Evolutionary conservation across 2,329 filamentous ascomycete genomes (phyloP).

Genomic region (Mollisia scopiformis): DNA sequence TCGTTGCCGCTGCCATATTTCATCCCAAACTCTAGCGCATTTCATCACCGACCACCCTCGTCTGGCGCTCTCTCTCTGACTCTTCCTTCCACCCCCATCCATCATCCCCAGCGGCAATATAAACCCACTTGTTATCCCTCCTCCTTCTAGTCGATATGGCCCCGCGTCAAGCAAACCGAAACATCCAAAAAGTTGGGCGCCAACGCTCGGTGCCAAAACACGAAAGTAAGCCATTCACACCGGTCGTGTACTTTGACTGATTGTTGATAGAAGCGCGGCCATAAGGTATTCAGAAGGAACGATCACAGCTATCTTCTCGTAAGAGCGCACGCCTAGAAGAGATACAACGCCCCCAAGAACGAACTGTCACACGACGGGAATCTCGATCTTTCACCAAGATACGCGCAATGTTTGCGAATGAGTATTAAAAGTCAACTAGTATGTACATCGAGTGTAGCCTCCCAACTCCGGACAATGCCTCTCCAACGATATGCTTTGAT

Average conservation of each 20-base stretch:
- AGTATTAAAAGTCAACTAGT: no score
- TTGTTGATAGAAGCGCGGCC: constrained; percentile 25
- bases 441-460: no score
- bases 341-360: no score
- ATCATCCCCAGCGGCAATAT: constrained; percentile 20
- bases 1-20: constrained; percentile 15
- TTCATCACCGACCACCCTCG: constrained; percentile 19
- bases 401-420: no score
- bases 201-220: constrained; percentile 27
- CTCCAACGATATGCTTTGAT: no score
- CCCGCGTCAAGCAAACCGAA: constrained; percentile 28
- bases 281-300: constrained; percentile 29
- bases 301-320: no score
- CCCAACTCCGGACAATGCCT: no score
- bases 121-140: constrained; percentile 23
- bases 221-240: constrained; percentile 23
- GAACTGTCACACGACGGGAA: no score
- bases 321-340: constrained; percentile 19
- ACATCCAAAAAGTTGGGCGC: constrained; percentile 25
- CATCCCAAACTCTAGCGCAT: constrained; percentile 20
- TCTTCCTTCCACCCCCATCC: constrained; percentile 7
- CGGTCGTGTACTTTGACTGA: constrained; percentile 22
- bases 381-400: no score
- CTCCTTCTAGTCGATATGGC: constrained; percentile 26
- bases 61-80: constrained; percentile 3